Base-by-base conservation (phyloP, 2,329 filamentous ascomycete species). In the Pseudogymnoascus pannorum region DNA sequence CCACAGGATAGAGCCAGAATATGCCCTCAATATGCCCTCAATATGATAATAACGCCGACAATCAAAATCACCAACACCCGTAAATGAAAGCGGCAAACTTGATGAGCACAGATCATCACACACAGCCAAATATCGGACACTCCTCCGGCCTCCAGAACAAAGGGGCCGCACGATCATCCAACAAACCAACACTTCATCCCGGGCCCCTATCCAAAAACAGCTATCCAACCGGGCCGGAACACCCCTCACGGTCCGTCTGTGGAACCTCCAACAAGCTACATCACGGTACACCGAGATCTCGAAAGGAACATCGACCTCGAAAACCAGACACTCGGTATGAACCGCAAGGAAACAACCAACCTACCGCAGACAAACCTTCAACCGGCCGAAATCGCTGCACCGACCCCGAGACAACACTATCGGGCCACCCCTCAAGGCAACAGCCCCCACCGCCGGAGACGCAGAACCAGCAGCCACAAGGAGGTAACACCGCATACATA, bases 201-300 rank as follows among this genome's bases (percentile, higher is more conserved):
- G 26, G 26, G 4, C 24, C 26, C 48, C 16, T 33, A 33, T 54
- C 48, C 48, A 31, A 54, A 54, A 54, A 16, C n/a, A 31, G 48
- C 31, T 18, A 54, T 31, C 31, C 26, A 54, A 14, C 48, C 48
- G 48, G 48, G n/a, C n/a, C 9, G 48, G 8, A n/a, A 18, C 24
- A 24, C 48, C 5, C 20, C 31, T 33, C n/a, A 26, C 26, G 26
- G 9, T 7, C 7, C 5, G 3, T 33, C n/a, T 31, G 26, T 54
- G 16, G 16, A 24, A 54, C 26, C 2, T 54, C 48, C 48, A 54
- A 54, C 48, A 54, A 54, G 48, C 48, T 54, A 54, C 48, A 54
- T 54, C n/a, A 12, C 5, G 16, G 26, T 54, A 54, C 48, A 54
- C 26, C 7, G 9, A 5, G 14, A 33, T 16, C n/a, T 20, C 48